Evolutionary conservation across 768 basidiomycete genomes (phyloP), one percentile per base, ranked within the genome.

Genomic region (Cystoderma amianthinum): DNA sequence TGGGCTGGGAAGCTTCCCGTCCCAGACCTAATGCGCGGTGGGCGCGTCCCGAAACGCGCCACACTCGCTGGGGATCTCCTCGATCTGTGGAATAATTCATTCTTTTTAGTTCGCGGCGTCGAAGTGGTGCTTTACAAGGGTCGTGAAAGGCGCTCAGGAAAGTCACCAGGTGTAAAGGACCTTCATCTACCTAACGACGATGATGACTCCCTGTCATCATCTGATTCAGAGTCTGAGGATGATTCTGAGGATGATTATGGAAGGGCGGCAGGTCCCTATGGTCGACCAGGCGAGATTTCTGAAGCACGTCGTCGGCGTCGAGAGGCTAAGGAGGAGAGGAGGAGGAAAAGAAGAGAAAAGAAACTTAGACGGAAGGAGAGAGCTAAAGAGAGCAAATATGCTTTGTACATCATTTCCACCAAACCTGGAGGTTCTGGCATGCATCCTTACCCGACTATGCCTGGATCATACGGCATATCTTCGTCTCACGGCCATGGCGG

Each of bases 91-190:
- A 91, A 91, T 56, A 56, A 63, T 21, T 77, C 75, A 6, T 92
- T 88, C 62, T 89, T 89, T 71, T 55, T 72, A 42, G 62, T 69
- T 24, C 85, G 88, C 34, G 81, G 82, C 15, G 75, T 85, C n/a
- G 88, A 92, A 50, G 62, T 87, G 36, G 71, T 87, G 24, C 67
- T 92, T n/a, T 91, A 77, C 68, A 85, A 80, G 55, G 88, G 88
- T 32, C 76, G 72, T 36, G 80, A 87, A 59, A 76, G 85, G 24
- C 80, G 83, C 47, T 80, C 85, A n/a, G 87, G 88, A 2, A 65
- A 67, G 4, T 62, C 61, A 21, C 63, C 65, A 0, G 85, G 85
- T 33, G 50, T 62, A 1, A 48, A 76, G 25, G 85, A 87, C 49
- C 61, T 67, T 40, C 62, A 70, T 38, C 63, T 82, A 24, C 72